Evolutionary conservation across 2,329 filamentous ascomycete species (phyloP).

Genomic region (Ceratocystis diversiconidia): DNA sequence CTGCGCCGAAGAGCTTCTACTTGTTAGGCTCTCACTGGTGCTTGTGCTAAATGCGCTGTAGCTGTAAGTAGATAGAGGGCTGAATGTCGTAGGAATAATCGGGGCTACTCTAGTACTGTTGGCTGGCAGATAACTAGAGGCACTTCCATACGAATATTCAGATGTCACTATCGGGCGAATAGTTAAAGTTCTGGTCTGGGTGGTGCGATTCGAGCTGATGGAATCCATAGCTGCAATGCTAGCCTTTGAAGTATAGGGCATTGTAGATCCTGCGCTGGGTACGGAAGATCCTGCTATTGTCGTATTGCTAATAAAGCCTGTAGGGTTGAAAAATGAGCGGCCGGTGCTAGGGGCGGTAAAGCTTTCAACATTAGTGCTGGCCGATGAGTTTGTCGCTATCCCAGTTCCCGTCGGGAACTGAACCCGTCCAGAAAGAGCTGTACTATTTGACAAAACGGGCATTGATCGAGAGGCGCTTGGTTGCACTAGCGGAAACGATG

Average conservation of each 20-base stretch:
- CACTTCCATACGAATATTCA: background rate
- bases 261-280: background rate
- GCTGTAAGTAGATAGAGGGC: background rate
- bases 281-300: background rate
- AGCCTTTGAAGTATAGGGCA: background rate
- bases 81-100: slow-evolving; percentile 10
- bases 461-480: background rate
- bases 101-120: background rate
- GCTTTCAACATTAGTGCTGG: background rate
- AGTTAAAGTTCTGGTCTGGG: background rate
- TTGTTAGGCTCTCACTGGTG: background rate
- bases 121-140: background rate
- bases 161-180: slow-evolving; percentile 1
- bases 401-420: background rate
- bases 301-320: background rate
- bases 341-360: background rate
- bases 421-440: background rate
- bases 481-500: background rate
- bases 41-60: background rate
- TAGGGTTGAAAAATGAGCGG: background rate
- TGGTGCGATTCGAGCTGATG: slow-evolving; percentile 10
- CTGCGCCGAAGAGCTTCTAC: background rate
- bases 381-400: background rate
- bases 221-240: slow-evolving; percentile 9
- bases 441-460: background rate